Base-by-base conservation (phyloP, 179 eudicot genomes). In the Silene vulgaris region DNA sequence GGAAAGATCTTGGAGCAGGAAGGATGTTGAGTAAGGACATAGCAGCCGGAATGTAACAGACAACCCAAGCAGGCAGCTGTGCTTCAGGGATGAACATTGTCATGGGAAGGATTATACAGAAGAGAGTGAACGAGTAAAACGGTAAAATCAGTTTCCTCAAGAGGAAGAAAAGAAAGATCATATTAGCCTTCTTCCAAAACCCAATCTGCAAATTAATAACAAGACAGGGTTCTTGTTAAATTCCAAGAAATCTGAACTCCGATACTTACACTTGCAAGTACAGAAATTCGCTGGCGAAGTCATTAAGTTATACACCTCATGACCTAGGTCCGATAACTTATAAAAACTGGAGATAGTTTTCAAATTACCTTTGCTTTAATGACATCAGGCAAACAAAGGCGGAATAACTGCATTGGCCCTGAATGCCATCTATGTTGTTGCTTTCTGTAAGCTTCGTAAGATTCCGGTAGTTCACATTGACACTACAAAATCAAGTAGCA, bases 11-110 rank as follows among this genome's bases (percentile, higher is more conserved):
- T 1, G 97, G 99, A 29, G 99, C 94, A 0, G 99, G 99, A 69
- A 95, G 86, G 65, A 95, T 92, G 79, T 95, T 95, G 77, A 95
- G 97, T 67, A 92, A 86, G 19, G 99, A 90, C 95, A 92, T 92
- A 67, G 91, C 80, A 23, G 97, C 99, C 0, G 99, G 99, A 71
- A 95, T 81, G 80, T 95, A 95, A 72, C 97, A 90, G 60, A 95
- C 99, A 23, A 95, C 97, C 99, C 99, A 95, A 28, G 89, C 79
- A 0, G 99, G 99, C 32, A 95, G 93, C 75, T 89, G 81, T 11
- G 99, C 97, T 82, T 95, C 99, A 0, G 99, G 99, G 77, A 95
- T 80, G 77, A 95, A 95, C 97, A 95, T 92, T n/a, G 99, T 95
- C 96, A 87, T 89, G 8, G 99, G 99, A 30, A 95, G 94, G 63